Conservation (phyloP, 202 grass and related monocot genomes). For the Miscanthus sacchariflorus region DNA sequence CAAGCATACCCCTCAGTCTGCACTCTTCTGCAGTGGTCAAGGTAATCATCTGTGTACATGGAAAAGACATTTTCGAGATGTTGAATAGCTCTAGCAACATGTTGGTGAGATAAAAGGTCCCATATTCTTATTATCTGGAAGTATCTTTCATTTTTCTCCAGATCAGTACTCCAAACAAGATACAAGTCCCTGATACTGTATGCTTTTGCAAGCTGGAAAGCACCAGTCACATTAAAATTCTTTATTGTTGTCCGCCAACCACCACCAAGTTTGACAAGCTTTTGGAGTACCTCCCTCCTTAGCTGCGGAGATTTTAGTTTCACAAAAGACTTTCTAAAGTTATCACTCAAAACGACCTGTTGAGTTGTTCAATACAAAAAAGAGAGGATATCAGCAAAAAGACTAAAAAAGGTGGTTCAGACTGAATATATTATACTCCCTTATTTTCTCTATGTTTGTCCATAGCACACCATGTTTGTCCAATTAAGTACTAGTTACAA, state of each 20-base stretch:
- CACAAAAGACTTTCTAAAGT: constrained; percentile 75
- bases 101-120: constrained; percentile 61
- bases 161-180: constrained; percentile 84
- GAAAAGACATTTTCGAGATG: constrained; percentile 77
- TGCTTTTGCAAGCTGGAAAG: constrained; percentile 59
- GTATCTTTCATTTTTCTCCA: constrained; percentile 64
- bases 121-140: constrained; percentile 83
- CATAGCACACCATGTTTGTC: too few relatives aligned
- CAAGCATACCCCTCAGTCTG: constrained; percentile 54
- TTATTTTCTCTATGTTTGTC: too few relatives aligned
- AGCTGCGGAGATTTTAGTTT: constrained; percentile 60
- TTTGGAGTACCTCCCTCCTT: constrained; percentile 63
- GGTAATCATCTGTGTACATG: constrained; percentile 73
- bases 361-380: neutral
- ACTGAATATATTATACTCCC: too few relatives aligned
- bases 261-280: constrained; percentile 77
- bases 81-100: constrained; percentile 60
- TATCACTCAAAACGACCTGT: constrained; percentile 85
- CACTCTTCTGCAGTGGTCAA: constrained; percentile 61
- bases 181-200: constrained; percentile 59
- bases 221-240: constrained; percentile 28
- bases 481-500: too few relatives aligned
- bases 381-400: too few relatives aligned
- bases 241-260: constrained; percentile 64
- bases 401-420: too few relatives aligned